Base-by-base conservation (phyloP, 2,329 filamentous ascomycete genomes). In the Lecanicillium sp. region DNA sequence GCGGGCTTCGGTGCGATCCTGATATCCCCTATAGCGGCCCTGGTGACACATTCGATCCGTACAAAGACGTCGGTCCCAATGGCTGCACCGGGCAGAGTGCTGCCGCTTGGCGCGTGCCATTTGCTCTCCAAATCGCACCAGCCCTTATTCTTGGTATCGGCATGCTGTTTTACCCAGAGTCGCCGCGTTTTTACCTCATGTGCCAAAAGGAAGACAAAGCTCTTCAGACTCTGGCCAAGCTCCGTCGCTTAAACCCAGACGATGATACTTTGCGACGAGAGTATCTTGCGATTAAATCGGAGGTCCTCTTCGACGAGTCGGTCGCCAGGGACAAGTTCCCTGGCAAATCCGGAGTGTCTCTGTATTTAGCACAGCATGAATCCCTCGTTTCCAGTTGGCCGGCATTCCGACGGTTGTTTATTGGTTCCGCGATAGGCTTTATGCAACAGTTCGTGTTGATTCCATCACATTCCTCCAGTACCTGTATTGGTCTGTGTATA, bases 131-230 rank as follows among this genome's bases (percentile, higher is more conserved):
- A 46, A 76, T 79, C 40, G 48, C 65, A 0, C 80, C 74, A 54
- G 69, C 74, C 3, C 45, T 79, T 11, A 62, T 81, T 27, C 62
- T 81, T 1, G 62, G 71, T 6, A 43, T 55, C 19, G 75, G 76
- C 27, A 71, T 81, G 52, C 44, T 77, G 37, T 63, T 79, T 49
- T 67, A 79, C 7, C 61, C 60, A 0, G 52, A 62, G 30, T 60
- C 60, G 2, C 60, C 60, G 3, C 54, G 60, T 2, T 63, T 46
- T 43, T 49, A 49, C 30, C 39, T 60, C 18, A 61, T 63, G 54
- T 49, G 46, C 9, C 42, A 49, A 30, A 44, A 52, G 0, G 54
- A 62, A 27, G 50, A 54, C 10, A 52, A 56, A 29, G 58, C 59
- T 2, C 49, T 60, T 4, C 28, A 38, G 5, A 48, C 56, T 0